These are phyloP conservation scores for Clarireedia homoeocarpa DNA, from an alignment of 2,329 filamentous ascomycete species.

Conservation along the genomic window DNA sequence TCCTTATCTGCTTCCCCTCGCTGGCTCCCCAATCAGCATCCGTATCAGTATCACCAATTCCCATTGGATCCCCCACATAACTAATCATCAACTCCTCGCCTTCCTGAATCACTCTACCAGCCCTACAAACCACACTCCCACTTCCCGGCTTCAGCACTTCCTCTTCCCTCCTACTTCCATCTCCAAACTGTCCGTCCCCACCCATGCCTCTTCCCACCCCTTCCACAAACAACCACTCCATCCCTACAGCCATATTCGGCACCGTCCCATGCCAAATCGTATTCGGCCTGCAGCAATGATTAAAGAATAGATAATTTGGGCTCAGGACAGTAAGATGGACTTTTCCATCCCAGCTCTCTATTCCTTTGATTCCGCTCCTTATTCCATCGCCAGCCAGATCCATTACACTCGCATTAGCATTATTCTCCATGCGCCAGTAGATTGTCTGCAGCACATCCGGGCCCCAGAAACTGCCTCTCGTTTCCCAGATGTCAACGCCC, in stretches of 20 bases:
- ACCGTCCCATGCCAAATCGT: constrained; percentile 18
- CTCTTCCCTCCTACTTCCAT: background rate
- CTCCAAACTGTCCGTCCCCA: background rate
- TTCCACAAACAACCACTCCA: background rate
- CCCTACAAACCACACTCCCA: constrained; percentile 16
- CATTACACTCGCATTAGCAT: constrained; percentile 17
- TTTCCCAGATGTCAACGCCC: constrained; percentile 20
- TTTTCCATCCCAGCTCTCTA: background rate
- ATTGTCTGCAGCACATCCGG: constrained; percentile 25
- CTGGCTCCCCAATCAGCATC: background rate
- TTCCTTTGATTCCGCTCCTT: background rate
- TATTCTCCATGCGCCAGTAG: constrained; percentile 24
- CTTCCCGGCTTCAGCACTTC: constrained; percentile 16
- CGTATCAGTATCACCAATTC: background rate
- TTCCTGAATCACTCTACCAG: constrained; percentile 17
- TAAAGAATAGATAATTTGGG: constrained; percentile 25
- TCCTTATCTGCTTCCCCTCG: background rate
- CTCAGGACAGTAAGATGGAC: constrained; percentile 15
- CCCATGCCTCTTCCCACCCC: background rate
- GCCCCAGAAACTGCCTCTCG: constrained; percentile 8
- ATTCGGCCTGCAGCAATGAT: constrained; percentile 20
- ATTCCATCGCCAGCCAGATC: background rate
- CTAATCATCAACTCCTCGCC: constrained; percentile 26
- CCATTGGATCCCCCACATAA: constrained; percentile 22
- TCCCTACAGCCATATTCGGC: background rate